A percentile compares a stretch with the other conserved stretches of the same genome.
phyloP scores from a whole-genome alignment of 805 yeast species.

The Starmerella roubikii region DNA sequence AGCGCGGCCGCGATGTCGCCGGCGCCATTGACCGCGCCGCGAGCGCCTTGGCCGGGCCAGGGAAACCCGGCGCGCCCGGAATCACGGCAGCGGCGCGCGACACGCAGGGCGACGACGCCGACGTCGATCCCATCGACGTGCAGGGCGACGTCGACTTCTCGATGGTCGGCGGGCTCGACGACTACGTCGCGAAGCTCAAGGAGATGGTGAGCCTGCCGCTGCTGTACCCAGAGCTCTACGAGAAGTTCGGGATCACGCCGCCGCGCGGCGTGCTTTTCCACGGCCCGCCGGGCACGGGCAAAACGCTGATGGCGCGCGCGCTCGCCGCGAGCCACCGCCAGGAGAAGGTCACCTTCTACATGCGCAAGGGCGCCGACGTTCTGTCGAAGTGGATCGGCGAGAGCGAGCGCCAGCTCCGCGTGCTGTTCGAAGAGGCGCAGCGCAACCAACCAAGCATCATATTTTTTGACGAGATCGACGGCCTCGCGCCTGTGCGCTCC shows the following conservation, averaged over 20 bases:
- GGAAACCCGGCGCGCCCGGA: slow-evolving; percentile 36
- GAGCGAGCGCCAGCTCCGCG: slow-evolving; percentile 85
- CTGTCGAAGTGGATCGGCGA: slow-evolving; percentile 98
- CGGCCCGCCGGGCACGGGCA: slow-evolving; percentile 99
- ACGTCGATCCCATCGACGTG: slow-evolving; percentile 71
- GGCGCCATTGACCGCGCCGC: slow-evolving; percentile 20
- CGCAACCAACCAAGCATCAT: slow-evolving; percentile 92
- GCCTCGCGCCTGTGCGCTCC: slow-evolving; percentile 93
- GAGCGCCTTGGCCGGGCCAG: slow-evolving; percentile 23
- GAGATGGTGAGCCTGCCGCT: slow-evolving; percentile 95
- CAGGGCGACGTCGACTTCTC: slow-evolving; percentile 74
- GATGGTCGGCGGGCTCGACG: slow-evolving; percentile 82
- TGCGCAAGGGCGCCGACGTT: slow-evolving; percentile 98
- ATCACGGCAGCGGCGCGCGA: slow-evolving; percentile 17
- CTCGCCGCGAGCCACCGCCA: slow-evolving; percentile 81
- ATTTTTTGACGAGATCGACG: slow-evolving; percentile 96
- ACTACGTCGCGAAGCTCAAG: slow-evolving; percentile 79
- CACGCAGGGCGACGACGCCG: slow-evolving; percentile 24
- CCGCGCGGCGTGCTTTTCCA: slow-evolving; percentile 96
- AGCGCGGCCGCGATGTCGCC: not conserved
- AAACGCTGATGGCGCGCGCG: slow-evolving; percentile 94
- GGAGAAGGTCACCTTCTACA: slow-evolving; percentile 82
- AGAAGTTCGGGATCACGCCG: slow-evolving; percentile 80
- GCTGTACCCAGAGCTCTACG: slow-evolving; percentile 84
- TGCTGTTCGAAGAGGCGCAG: slow-evolving; percentile 89